phyloP scores from a whole-genome alignment of 73 alveolate species.

The Uronychia setigera region DNA sequence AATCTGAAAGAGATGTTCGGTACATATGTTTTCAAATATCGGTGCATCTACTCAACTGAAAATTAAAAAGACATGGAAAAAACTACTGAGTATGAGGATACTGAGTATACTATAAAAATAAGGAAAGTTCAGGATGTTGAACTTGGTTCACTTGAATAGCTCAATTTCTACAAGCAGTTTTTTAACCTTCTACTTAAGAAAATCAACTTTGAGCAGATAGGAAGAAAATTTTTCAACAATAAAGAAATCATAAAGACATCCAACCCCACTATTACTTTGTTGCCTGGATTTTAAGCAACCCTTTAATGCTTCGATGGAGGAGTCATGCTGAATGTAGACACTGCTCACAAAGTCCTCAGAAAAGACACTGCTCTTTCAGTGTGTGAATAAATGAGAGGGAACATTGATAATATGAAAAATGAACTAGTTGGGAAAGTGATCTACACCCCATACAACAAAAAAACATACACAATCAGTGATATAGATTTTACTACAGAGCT shows the following conservation, averaged over 20 bases:
- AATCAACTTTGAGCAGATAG: slow-evolving; percentile 49
- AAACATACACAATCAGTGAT: slow-evolving; percentile 76
- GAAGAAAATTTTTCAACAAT: slow-evolving; percentile 63
- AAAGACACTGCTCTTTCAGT: slow-evolving; percentile 57
- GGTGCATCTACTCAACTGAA: background rate
- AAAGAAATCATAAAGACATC: slow-evolving; percentile 25
- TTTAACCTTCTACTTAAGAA: slow-evolving; percentile 58
- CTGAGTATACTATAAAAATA: background rate
- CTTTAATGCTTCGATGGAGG: slow-evolving; percentile 49
- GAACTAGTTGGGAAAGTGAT: slow-evolving; percentile 71
- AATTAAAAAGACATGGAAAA: background rate
- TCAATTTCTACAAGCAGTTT: slow-evolving; percentile 55
- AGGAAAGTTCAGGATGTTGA: slow-evolving; percentile 23
- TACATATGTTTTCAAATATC: background rate
- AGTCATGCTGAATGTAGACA: slow-evolving; percentile 62
- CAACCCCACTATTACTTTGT: slow-evolving; percentile 42
- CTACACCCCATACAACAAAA: slow-evolving; percentile 85
- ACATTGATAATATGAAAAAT: slow-evolving; percentile 17
- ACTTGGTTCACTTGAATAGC: slow-evolving; percentile 3
- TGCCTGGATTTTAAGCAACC: slow-evolving; percentile 73
- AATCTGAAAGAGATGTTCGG: background rate
- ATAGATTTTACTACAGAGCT: slow-evolving; percentile 79
- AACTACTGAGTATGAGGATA: slow-evolving; percentile 10
- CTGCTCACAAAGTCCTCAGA: slow-evolving; percentile 66
- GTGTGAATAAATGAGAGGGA: slow-evolving; percentile 33